Base-by-base conservation (phyloP, 805 yeast species). In the Hemisphaericaspora nanyangensis region DNA sequence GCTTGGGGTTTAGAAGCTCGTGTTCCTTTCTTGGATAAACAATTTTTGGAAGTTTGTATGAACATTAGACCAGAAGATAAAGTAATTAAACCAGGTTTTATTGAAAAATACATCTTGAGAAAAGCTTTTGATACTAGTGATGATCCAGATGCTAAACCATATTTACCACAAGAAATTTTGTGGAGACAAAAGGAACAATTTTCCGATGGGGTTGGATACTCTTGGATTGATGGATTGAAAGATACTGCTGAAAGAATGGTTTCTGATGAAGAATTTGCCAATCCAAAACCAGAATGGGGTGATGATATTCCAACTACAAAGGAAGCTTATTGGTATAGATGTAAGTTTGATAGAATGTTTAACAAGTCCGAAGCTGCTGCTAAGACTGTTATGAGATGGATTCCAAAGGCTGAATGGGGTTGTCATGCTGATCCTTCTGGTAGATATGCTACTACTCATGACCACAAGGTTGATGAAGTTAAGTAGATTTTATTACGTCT, bases 121-220 rank as follows among this genome's bases (percentile, higher is more conserved):
- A 91, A 91, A 77, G 99, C 99, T 26, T 93, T 93, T 60, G 98
- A 93, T 68, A 90, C 95, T 37, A 67, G 79, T 39, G 95, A 85
- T 60, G 95, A 86, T 47, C 88, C 95, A 44, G 56, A 59, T 34
- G 79, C 64, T 42, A 74, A 78, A 58, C 95, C 96, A 55, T 93
- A 93, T 76, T 78, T 93, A 62, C 99, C 99, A 47, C 80, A 85
- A 42, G 98, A 93, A 71, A 91, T 93, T 60, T 74, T 93, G 59
- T 93, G 97, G 97, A 87, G 99, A 79, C 99, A 93, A 75, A 93
- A 93, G 81, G 99, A 93, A 73, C 99, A 93, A 72, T 93, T 93
- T 72, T 85, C 96, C 39, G 99, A 93, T 59, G 99, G 99, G 69
- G 99, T 93, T 44, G 99, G 99, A 49, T 93, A 93, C 77, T 88